These are phyloP conservation scores for Syncephalastrum sp. DNA, from an alignment of 371 early-diverging fungal genomes.

Conservation along the genomic window DNA sequence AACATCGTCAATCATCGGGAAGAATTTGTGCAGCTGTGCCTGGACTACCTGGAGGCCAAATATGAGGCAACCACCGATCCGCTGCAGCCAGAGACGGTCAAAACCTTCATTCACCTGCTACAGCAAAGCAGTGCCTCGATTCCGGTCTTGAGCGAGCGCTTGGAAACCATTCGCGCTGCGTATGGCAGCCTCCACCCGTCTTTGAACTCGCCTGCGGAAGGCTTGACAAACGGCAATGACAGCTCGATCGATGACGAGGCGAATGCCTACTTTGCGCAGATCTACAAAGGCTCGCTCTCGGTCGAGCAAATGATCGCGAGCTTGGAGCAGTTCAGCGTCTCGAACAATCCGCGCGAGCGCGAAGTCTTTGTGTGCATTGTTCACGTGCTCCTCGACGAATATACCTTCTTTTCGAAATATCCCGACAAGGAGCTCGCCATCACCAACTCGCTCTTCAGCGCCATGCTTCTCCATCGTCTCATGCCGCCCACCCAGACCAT, in stretches of 20 bases:
- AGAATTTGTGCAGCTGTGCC: no score
- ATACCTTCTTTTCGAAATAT: constrained; percentile 89
- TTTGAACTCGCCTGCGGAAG: no score
- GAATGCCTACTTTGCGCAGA: constrained; percentile 72
- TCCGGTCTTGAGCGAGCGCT: no score
- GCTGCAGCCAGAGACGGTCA: no score
- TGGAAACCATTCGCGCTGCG: no score
- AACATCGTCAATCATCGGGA: no score
- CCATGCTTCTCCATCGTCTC: constrained; percentile 82
- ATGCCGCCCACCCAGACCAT: constrained; percentile 74
- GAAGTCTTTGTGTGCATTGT: constrained; percentile 83
- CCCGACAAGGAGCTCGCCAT: constrained; percentile 91
- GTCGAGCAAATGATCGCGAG: constrained; percentile 75
- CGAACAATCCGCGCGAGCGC: constrained; percentile 66
- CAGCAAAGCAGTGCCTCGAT: no score
- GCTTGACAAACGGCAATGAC: constrained; percentile 23
- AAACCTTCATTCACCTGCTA: no score
- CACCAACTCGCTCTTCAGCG: constrained; percentile 88
- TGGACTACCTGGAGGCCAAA: no score
- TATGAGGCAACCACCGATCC: no score
- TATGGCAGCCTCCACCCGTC: no score
- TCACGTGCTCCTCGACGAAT: constrained; percentile 91
- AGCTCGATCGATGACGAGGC: constrained; percentile 71
- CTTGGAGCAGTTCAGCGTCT: constrained; percentile 69
- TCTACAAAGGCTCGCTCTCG: constrained; percentile 75